phyloP scores from a whole-genome alignment of 257 asterid genomes.

The Rehmannia glutinosa region DNA sequence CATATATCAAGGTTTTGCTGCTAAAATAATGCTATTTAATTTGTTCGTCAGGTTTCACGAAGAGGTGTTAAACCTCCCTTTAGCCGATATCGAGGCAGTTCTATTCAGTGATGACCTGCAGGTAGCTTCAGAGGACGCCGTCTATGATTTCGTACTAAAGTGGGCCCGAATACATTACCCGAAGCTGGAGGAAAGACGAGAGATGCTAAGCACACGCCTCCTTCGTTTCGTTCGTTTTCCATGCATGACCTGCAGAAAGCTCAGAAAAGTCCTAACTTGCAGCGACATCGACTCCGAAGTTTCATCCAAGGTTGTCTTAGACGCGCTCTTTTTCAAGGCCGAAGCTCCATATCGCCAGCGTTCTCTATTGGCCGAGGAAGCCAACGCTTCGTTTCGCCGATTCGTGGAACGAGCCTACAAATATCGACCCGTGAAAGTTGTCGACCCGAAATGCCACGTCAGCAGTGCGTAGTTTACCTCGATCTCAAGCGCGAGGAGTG shows the following conservation, averaged over 20 bases:
- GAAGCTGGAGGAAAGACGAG: constrained; percentile 55
- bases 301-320: constrained; percentile 62
- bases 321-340: constrained; percentile 75
- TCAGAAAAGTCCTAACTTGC: constrained; percentile 62
- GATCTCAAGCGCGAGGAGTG: constrained; percentile 79
- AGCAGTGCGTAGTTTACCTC: constrained; percentile 72
- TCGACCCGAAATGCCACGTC: constrained; percentile 69
- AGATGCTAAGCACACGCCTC: constrained; percentile 53
- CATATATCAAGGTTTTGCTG: not conserved
- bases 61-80: constrained; percentile 68
- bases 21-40: not conserved
- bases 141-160: constrained; percentile 66
- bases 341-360: constrained; percentile 76
- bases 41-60: constrained; percentile 50
- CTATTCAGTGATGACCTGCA: constrained; percentile 70
- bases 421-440: constrained; percentile 70
- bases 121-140: constrained; percentile 78
- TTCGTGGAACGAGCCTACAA: constrained; percentile 73
- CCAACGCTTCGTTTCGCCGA: constrained; percentile 32
- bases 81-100: constrained; percentile 75
- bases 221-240: constrained; percentile 74
- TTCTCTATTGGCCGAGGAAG: constrained; percentile 38
- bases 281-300: constrained; percentile 58
- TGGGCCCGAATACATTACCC: constrained; percentile 77
- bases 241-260: constrained; percentile 77